Evolutionary conservation across 495 filamentous ascomycete genomes (phyloP).

Genomic region (Penicillium argentinense): DNA sequence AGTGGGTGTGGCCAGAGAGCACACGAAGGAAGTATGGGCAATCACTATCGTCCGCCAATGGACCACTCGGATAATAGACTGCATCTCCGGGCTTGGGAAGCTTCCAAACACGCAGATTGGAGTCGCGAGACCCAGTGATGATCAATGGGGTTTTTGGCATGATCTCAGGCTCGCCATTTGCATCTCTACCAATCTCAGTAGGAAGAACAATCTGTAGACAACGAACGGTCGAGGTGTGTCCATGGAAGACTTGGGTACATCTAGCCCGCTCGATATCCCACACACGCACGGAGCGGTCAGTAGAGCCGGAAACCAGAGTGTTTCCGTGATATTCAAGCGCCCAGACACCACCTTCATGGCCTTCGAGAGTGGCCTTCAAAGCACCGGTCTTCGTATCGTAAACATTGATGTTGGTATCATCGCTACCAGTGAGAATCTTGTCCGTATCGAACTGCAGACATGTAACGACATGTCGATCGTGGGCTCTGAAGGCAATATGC

Average conservation of each 20-base stretch:
- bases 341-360: slow-evolving; percentile 98
- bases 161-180: slow-evolving; percentile 75
- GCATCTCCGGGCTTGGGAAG: slow-evolving; percentile 78
- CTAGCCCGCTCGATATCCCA: slow-evolving; percentile 94
- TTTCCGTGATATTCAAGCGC: slow-evolving; percentile 96
- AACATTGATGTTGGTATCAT: slow-evolving; percentile 97
- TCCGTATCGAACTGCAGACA: slow-evolving; percentile 97
- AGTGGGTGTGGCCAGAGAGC: slow-evolving; percentile 84
- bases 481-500: slow-evolving; percentile 93
- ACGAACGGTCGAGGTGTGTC: slow-evolving; percentile 94
- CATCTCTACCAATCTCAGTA: slow-evolving; percentile 66
- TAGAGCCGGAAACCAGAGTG: slow-evolving; percentile 92
- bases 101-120: slow-evolving; percentile 91
- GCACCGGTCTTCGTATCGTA: slow-evolving; percentile 96
- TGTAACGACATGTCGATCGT: slow-evolving; percentile 94
- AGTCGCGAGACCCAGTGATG: slow-evolving; percentile 96
- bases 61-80: slow-evolving; percentile 71
- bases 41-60: slow-evolving; percentile 74
- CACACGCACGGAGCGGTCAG: slow-evolving; percentile 90
- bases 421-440: slow-evolving; percentile 96
- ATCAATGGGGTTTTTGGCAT: slow-evolving; percentile 92
- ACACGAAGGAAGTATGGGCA: slow-evolving; percentile 93
- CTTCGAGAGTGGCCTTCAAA: slow-evolving; percentile 75
- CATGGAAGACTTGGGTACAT: slow-evolving; percentile 94
- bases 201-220: slow-evolving; percentile 95